These are phyloP conservation scores for Collariella sp. DNA, from an alignment of 495 filamentous ascomycete species.

Conservation along the genomic window DNA sequence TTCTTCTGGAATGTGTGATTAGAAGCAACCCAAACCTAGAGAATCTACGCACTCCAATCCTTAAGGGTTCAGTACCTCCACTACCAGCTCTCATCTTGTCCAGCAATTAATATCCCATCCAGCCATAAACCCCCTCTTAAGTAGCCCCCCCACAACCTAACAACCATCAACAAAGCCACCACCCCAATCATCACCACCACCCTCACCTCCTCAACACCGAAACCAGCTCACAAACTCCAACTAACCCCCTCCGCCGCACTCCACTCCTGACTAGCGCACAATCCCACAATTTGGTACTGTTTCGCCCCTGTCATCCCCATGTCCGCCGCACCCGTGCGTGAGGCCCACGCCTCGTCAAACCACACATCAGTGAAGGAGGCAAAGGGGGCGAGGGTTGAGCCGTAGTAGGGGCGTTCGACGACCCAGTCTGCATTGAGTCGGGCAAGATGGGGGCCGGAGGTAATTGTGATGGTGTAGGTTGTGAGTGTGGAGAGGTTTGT, in stretches of 20 bases:
- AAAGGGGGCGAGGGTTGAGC: slow-evolving; percentile 15
- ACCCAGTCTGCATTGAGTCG: slow-evolving; percentile 27
- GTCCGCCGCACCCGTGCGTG: background rate
- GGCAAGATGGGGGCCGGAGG: slow-evolving; percentile 13
- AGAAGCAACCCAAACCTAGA: too few relatives aligned
- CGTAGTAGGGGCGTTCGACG: slow-evolving; percentile 24
- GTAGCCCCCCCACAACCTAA: too few relatives aligned
- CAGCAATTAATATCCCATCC: too few relatives aligned
- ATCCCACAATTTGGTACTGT: slow-evolving; percentile 21
- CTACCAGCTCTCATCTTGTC: too few relatives aligned
- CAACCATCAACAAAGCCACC: too few relatives aligned
- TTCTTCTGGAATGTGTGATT: too few relatives aligned
- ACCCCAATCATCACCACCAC: background rate
- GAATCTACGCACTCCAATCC: too few relatives aligned
- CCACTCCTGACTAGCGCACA: slow-evolving; percentile 18
- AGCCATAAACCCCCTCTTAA: too few relatives aligned
- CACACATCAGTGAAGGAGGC: slow-evolving; percentile 23
- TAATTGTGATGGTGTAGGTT: slow-evolving; percentile 10
- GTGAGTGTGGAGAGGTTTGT: slow-evolving; percentile 15
- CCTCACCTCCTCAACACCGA: background rate
- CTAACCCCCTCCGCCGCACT: slow-evolving; percentile 7
- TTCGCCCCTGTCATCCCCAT: slow-evolving; percentile 21
- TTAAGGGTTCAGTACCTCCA: too few relatives aligned
- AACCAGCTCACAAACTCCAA: too few relatives aligned
- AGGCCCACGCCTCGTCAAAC: slow-evolving; percentile 23